A percentile compares a stretch with the other conserved stretches of the same genome.
Conservation (phyloP, 2,329 filamentous ascomycete species). For the Fusarium lateritium region DNA sequence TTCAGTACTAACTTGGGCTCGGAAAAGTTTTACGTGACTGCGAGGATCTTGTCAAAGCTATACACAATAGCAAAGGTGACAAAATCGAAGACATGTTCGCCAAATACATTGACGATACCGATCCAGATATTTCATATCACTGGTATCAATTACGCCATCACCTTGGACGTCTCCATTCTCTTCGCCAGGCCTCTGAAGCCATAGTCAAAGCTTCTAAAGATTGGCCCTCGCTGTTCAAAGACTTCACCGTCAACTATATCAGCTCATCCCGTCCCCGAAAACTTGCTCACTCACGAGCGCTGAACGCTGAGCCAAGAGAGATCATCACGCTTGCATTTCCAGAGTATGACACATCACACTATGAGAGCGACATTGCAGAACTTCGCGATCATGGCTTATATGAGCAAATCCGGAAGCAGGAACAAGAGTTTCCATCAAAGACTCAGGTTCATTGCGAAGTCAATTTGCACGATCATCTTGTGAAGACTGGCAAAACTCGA, state of each 20-base stretch:
- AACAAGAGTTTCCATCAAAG: conserved; percentile 6
- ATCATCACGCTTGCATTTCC: conserved; percentile 11
- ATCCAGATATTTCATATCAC: conserved; percentile 2
- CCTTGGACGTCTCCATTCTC: conserved; percentile 14
- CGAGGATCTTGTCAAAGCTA: conserved; percentile 14
- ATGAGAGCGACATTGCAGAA: conserved; percentile 1
- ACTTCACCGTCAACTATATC: conserved; percentile 9
- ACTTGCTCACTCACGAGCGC: not conserved
- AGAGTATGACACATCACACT: not conserved
- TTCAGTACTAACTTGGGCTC: not conserved
- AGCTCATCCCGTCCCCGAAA: not conserved
- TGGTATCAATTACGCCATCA: conserved; percentile 16
- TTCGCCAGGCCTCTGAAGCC: conserved; percentile 10
- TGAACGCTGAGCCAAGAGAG: not conserved
- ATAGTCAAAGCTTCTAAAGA: not conserved
- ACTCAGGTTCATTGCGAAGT: conserved; percentile 11
- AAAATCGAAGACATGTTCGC: conserved; percentile 2
- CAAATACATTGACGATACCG: not conserved
- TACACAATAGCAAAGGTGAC: not conserved
- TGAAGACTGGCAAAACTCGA: conserved; percentile 3
- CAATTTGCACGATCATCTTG: conserved; percentile 10
- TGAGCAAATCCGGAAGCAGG: conserved; percentile 1
- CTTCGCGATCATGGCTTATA: conserved; percentile 3
- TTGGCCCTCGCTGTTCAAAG: conserved; percentile 10
- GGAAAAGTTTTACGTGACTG: conserved; percentile 8